Percentiles rank a stretch among this genome's conserved stretches.
These are phyloP conservation scores for Marasmius oreades DNA, from an alignment of 1,284 basidiomycete species.

Conservation along the genomic window DNA sequence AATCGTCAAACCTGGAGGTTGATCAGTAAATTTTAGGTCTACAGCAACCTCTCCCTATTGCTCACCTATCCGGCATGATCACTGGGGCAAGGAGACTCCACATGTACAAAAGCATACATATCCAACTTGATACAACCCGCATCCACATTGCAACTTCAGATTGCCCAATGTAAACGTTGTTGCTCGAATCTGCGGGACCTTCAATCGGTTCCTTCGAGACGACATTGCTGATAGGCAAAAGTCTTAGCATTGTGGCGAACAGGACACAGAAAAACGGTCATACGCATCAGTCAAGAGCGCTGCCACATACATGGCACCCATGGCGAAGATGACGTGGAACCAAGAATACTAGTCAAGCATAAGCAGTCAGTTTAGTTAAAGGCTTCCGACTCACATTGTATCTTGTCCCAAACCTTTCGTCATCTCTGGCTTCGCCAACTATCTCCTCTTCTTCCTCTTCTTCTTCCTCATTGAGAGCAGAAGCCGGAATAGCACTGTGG, in stretches of 20 bases:
- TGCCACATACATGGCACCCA: conserved; percentile 97
- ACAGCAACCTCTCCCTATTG: neutral
- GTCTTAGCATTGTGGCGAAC: conserved; percentile 8
- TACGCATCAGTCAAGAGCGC: conserved; percentile 99
- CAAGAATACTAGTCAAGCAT: conserved; percentile 77
- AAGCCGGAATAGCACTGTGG: conserved; percentile 84
- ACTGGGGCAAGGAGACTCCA: conserved; percentile 93
- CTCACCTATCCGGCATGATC: conserved; percentile 80
- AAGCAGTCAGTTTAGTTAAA: neutral
- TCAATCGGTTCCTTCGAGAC: conserved; percentile 51
- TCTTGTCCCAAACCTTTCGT: conserved; percentile 94
- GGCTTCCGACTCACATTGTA: conserved; percentile 71
- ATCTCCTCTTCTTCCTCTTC: conserved; percentile 77
- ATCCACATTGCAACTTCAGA: conserved; percentile 99
- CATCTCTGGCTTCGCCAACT: conserved; percentile 78
- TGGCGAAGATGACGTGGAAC: conserved; percentile 98
- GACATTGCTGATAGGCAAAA: conserved; percentile 57
- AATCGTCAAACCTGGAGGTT: conserved; percentile 30
- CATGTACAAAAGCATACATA: conserved; percentile 85
- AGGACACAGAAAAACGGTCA: conserved; percentile 28
- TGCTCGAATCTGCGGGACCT: conserved; percentile 45
- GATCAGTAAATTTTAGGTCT: neutral
- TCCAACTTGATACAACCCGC: conserved; percentile 93
- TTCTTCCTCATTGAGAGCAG: conserved; percentile 82
- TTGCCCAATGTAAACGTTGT: conserved; percentile 91